Base-by-base conservation (phyloP, 2,329 filamentous ascomycete species). In the Fusarium duplospermum region DNA sequence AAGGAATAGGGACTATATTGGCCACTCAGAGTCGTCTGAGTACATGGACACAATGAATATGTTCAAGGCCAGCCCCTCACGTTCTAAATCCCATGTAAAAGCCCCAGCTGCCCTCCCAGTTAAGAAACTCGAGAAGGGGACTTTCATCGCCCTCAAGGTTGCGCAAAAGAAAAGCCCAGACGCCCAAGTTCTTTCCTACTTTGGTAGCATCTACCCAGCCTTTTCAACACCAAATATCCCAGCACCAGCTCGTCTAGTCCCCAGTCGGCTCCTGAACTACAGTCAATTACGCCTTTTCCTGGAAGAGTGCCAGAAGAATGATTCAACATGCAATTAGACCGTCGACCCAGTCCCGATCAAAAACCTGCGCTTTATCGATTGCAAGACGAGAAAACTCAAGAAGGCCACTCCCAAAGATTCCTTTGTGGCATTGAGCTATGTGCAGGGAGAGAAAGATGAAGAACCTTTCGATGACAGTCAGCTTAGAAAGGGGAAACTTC, bases 401-500 rank as follows among this genome's bases (percentile, higher is more conserved):
- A 20, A 14, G 6, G 60, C 65, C 18, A 3, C 7, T 16, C 14
- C n/a, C 4, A 40, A 18, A 8, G 40, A 64, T n/a, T 20, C 58
- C 10, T 67, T 60, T n/a, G 42, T 67, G 2, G 56, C 66, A 3
- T 57, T 69, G 20, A 69, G 66, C 22, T 69, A 65, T 57, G 62
- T 65, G 13, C 62, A 45, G 62, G 66, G 56, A 31, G 27, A 65
- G 14, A 47, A 35, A 2, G 56, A 64, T 10, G 16, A 33, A 24
- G 35, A 40, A 13, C 22, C 6, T 22, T 35, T 8, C 4, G 3
- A 22, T 9, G n/a, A 57, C 18, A 24, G 7, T 9, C 13, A 36
- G 5, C 4, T 47, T 6, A 3, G 18, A 11, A 54, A 18, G 11
- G 35, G 24, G 9, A 40, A 64, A 7, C 18, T 67, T 5, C 33